Evolutionary conservation across 2,329 filamentous ascomycete species (phyloP).

Genomic region (Sporothrix luriei): DNA sequence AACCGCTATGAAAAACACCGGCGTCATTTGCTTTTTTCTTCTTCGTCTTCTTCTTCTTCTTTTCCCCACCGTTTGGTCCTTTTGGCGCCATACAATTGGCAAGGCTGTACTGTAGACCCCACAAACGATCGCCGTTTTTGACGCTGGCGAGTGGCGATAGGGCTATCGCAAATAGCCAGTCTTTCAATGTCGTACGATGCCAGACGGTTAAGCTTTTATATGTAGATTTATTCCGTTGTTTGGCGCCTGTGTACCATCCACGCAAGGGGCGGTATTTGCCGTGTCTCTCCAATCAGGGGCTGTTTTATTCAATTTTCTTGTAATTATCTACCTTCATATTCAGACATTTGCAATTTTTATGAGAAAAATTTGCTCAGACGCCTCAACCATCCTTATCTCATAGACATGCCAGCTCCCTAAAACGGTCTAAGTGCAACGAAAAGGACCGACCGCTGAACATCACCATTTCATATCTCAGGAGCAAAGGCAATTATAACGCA

Average conservation of each 20-base stretch:
- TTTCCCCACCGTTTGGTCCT: neutral
- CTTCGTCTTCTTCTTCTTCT: neutral
- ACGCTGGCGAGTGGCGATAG: neutral
- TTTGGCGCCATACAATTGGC: too few species aligned
- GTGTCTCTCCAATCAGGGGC: neutral
- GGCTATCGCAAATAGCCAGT: neutral
- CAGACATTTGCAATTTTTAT: neutral
- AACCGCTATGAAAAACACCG: neutral
- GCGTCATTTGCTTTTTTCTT: neutral
- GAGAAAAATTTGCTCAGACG: conserved; percentile 2
- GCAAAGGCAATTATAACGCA: neutral
- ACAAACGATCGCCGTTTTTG: conserved; percentile 9
- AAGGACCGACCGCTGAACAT: conserved; percentile 10
- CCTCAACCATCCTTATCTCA: too few species aligned
- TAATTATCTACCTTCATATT: neutral
- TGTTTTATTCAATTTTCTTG: neutral
- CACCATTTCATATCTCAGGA: neutral
- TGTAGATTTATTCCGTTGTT: neutral
- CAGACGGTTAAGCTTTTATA: neutral
- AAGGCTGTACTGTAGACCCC: neutral
- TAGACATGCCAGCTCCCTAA: conserved; percentile 1
- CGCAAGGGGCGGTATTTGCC: neutral
- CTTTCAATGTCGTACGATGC: conserved; percentile 9
- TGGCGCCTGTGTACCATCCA: neutral
- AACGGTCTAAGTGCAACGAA: neutral